A percentile compares a stretch with the other conserved stretches of the same genome.
phyloP scores from a whole-genome alignment of 2,329 filamentous ascomycete species.

The Cercospora sp. region DNA sequence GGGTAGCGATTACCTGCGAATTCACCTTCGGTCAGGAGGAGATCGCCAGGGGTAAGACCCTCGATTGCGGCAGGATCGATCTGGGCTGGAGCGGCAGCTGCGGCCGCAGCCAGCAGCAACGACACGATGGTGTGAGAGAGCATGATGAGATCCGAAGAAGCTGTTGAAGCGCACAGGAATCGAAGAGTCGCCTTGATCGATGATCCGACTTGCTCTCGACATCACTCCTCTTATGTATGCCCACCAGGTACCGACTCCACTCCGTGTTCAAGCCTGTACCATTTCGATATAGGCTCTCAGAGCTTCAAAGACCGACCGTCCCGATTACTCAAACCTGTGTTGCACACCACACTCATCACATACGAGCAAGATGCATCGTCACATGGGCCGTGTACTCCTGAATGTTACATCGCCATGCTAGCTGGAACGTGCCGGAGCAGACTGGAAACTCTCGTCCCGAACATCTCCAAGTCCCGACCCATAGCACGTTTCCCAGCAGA shows the following conservation, averaged over 20 bases:
- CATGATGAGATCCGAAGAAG: background rate
- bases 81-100: background rate
- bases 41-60: background rate
- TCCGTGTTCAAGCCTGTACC: background rate
- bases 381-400: background rate
- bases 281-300: background rate
- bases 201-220: background rate
- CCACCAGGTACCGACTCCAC: background rate
- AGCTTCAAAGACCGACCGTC: background rate
- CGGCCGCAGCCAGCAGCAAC: background rate
- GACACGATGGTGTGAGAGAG: background rate
- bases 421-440: background rate
- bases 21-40: background rate
- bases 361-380: background rate
- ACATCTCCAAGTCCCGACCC: background rate
- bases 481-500: background rate
- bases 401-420: background rate
- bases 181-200: background rate
- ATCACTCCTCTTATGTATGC: background rate
- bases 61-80: background rate
- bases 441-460: background rate
- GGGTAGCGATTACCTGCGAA: background rate
- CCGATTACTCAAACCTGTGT: background rate
- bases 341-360: background rate
- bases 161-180: background rate